Percentiles rank a stretch among this genome's conserved stretches.
phyloP scores from a whole-genome alignment of 805 yeast species.

The Candida dajiaensis region DNA sequence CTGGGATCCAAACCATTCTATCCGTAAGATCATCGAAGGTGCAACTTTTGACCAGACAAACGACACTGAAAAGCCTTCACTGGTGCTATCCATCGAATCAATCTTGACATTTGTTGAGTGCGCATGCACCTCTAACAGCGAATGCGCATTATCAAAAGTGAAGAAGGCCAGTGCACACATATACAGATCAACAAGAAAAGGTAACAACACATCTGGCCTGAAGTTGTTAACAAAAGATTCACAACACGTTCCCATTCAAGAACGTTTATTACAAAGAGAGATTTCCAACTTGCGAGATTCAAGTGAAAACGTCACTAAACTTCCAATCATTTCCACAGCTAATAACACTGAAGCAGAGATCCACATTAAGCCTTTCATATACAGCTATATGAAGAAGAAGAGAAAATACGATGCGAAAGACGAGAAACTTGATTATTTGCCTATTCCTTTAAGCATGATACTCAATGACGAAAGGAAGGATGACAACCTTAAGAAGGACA shows the following conservation, averaged over 20 bases:
- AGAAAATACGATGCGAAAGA: constrained; percentile 9
- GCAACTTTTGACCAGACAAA: constrained; percentile 46
- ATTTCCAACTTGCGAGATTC: constrained; percentile 15
- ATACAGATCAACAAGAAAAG: constrained; percentile 43
- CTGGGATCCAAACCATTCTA: constrained; percentile 81
- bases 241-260: constrained; percentile 26
- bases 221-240: constrained; percentile 29
- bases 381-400: constrained; percentile 13
- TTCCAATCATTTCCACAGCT: constrained; percentile 6
- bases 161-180: constrained; percentile 57
- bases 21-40: constrained; percentile 41
- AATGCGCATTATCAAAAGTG: constrained; percentile 54
- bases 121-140: constrained; percentile 42
- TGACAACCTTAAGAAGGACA: neutral
- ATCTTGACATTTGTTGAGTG: constrained; percentile 61
- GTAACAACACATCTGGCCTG: constrained; percentile 19
- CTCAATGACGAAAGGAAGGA: constrained; percentile 3
- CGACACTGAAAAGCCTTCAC: constrained; percentile 45
- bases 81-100: constrained; percentile 58
- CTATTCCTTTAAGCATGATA: constrained; percentile 22
- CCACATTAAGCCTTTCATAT: constrained; percentile 18
- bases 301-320: constrained; percentile 4
- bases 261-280: constrained; percentile 25
- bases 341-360: constrained; percentile 9
- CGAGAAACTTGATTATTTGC: constrained; percentile 16